These are phyloP conservation scores for Elsinoe australis DNA, from an alignment of 2,329 filamentous ascomycete genomes.

Conservation along the genomic window DNA sequence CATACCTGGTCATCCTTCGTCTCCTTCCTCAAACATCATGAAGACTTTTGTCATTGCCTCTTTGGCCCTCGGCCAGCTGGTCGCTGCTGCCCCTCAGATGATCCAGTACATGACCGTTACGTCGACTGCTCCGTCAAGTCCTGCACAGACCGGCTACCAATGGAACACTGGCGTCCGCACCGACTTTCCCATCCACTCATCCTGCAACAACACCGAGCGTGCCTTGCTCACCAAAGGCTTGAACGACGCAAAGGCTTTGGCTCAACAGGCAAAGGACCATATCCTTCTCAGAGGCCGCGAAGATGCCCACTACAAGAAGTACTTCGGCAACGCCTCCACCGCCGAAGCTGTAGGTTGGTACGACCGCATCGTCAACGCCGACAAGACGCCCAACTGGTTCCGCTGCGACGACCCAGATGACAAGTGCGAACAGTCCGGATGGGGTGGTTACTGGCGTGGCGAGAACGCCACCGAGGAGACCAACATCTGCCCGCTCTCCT, in stretches of 20 bases:
- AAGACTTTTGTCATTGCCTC: slow-evolving; percentile 7
- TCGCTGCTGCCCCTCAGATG: not conserved
- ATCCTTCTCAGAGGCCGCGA: slow-evolving; percentile 50
- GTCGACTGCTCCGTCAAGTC: not conserved
- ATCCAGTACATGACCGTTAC: slow-evolving; percentile 13
- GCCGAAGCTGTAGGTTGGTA: slow-evolving; percentile 55
- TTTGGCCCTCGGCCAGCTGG: not conserved
- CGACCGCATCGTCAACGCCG: slow-evolving; percentile 51
- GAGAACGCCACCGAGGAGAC: slow-evolving; percentile 58
- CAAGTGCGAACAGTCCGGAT: slow-evolving; percentile 50
- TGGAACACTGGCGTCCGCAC: slow-evolving; percentile 4
- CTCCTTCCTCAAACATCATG: slow-evolving; percentile 1
- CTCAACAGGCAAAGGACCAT: slow-evolving; percentile 55
- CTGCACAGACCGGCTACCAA: not conserved
- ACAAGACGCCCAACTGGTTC: slow-evolving; percentile 53
- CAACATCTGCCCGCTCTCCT: slow-evolving; percentile 61
- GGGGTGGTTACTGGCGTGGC: slow-evolving; percentile 62
- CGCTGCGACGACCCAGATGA: slow-evolving; percentile 61
- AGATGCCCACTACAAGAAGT: slow-evolving; percentile 55
- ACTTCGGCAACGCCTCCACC: slow-evolving; percentile 56
- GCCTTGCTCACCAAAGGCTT: slow-evolving; percentile 51
- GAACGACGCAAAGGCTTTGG: slow-evolving; percentile 51
- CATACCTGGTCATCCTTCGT: not conserved
- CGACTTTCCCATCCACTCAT: slow-evolving; percentile 49
- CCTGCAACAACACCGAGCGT: slow-evolving; percentile 57